Evolutionary conservation across 345 rosid genomes (phyloP).

Genomic region (Alliaria petiolata): DNA sequence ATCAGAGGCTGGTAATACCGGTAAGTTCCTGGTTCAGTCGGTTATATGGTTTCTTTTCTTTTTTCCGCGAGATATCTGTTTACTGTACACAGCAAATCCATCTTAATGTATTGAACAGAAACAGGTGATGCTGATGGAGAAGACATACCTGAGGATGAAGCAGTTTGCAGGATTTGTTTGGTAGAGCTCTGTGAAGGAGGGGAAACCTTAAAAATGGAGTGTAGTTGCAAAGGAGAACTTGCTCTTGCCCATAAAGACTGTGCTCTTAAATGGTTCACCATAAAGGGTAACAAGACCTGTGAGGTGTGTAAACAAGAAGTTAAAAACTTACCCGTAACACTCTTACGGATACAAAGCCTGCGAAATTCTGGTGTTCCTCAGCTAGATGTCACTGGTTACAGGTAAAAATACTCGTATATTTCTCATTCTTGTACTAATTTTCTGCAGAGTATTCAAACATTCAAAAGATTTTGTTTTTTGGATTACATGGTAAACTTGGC

Average conservation of each 20-base stretch:
- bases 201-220: constrained; percentile 94
- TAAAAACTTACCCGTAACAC: constrained; percentile 79
- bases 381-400: constrained; percentile 28
- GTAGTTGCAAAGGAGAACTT: constrained; percentile 98
- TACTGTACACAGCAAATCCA: not conserved
- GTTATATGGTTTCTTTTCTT: not conserved
- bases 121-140: constrained; percentile 57
- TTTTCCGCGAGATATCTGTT: not conserved
- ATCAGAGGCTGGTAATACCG: constrained; percentile 42
- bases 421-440: not conserved
- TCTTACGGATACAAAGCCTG: constrained; percentile 64
- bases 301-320: constrained; percentile 93
- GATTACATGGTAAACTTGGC: no score
- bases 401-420: constrained; percentile 3
- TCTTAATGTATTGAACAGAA: constrained; percentile 39
- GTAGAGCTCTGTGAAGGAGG: constrained; percentile 93
- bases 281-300: constrained; percentile 89
- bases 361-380: constrained; percentile 33
- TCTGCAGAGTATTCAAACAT: not conserved
- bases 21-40: constrained; percentile 29
- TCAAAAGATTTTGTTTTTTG: no score
- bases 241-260: constrained; percentile 93
- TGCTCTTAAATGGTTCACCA: constrained; percentile 92
- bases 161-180: constrained; percentile 90
- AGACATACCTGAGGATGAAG: constrained; percentile 93